Evolutionary conservation across 2,329 filamentous ascomycete species (phyloP), one percentile per base, ranked within the genome.

Genomic region (Fusarium sarcochroum): DNA sequence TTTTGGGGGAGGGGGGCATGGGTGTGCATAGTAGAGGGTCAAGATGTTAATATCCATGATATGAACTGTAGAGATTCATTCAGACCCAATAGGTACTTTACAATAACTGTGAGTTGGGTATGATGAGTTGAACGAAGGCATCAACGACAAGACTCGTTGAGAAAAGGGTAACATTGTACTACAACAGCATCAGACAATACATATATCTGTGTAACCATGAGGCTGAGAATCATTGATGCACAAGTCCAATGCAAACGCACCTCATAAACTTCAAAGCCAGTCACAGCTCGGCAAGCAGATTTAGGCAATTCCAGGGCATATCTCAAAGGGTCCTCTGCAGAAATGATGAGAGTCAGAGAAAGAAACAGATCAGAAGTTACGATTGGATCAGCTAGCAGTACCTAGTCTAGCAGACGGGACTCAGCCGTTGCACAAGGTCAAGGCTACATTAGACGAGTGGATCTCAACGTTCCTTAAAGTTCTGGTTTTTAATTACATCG

Each of bases 401-500:
- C 10, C 27, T 30, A 30, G 27, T 30, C 13, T 30, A 58, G 47
- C 44, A 70, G 58, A 63, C 55, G 69, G 66, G 58, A 71, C 62
- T 65, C 51, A 72, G 58, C 58, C 60, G 57, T 63, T 58, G 63
- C 44, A 53, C 55, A 67, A 67, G 58, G 67, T 51, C 66, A 67
- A 56, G 66, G 57, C 61, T 55, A 62, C 50, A 59, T 50, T 46
- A 56, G 67, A 68, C 54, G 66, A 74, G 72, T 70, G 71, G 67
- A 68, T 52, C 61, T 58, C 45, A 47, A 58, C 44, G 53, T 70
- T 66, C 67, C 70, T 71, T 66, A 62, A 60, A 60, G 62, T 64
- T 72, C 69, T 75, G 63, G 64, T 65, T 70, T 75, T 73, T 73
- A 74, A 73, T 75, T 73, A 69, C 69, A 42, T 67, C 46, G 54